These are phyloP conservation scores for Dendrostoma leiphaemia DNA, from an alignment of 2,329 filamentous ascomycete genomes.

Conservation along the genomic window DNA sequence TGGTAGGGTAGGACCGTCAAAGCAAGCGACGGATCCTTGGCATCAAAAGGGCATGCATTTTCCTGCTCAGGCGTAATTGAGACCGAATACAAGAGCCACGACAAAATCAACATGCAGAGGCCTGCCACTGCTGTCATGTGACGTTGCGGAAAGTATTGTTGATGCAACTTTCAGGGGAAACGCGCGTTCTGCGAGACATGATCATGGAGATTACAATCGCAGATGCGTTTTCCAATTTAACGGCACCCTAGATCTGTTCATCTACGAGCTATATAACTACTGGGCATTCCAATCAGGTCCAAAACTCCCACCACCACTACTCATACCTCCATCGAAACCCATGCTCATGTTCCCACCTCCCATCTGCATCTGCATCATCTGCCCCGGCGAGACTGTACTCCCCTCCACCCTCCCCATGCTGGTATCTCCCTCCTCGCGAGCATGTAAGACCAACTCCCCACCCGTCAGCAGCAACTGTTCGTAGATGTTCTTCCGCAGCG, in stretches of 20 bases:
- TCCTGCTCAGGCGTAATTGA: neutral
- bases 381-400: neutral
- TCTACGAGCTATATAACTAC: too few relatives aligned
- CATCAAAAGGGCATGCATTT: neutral
- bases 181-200: too few relatives aligned
- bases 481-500: constrained; percentile 39
- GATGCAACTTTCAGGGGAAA: too few relatives aligned
- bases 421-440: constrained; percentile 19
- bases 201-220: too few relatives aligned
- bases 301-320: neutral
- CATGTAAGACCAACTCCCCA: constrained; percentile 38
- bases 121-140: too few relatives aligned
- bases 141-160: too few relatives aligned
- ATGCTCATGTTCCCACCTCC: neutral
- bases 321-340: neutral
- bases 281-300: constrained; percentile 5
- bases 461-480: constrained; percentile 50
- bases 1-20: too few relatives aligned
- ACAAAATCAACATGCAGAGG: too few relatives aligned
- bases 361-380: constrained; percentile 3
- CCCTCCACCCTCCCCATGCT: neutral
- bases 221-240: too few relatives aligned
- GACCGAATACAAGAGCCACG: too few relatives aligned
- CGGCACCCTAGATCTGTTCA: neutral
- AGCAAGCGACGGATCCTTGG: constrained; percentile 12